A percentile compares a stretch with the other conserved stretches of the same genome.
Evolutionary conservation across 441 rosid genomes (phyloP).

Genomic region (Pelargonium citronellum): DNA sequence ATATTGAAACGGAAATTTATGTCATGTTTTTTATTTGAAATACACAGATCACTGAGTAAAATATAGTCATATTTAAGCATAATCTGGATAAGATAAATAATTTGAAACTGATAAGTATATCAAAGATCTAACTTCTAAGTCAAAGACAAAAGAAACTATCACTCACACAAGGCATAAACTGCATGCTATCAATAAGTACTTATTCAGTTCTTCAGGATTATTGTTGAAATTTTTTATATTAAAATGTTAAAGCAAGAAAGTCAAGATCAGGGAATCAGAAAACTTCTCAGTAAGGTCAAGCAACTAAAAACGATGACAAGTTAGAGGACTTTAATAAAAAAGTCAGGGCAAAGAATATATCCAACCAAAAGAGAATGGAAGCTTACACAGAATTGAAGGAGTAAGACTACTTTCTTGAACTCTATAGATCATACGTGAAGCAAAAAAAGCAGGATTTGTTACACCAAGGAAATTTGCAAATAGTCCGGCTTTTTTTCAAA

Average conservation of each 20-base stretch:
- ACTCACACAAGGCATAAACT: neutral
- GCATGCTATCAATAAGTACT: neutral
- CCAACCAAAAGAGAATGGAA: neutral
- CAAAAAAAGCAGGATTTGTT: neutral
- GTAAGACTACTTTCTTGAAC: neutral
- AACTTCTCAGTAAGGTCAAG: constrained; percentile 2
- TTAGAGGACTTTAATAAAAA: neutral
- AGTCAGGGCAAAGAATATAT: neutral
- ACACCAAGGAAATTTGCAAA: neutral
- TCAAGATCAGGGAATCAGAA: constrained; percentile 1
- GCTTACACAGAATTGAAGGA: neutral
- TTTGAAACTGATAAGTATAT: neutral
- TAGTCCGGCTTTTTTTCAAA: neutral
- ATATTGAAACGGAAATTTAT: constrained; percentile 18
- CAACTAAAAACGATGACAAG: neutral
- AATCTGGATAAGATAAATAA: neutral
- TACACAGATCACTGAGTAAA: neutral
- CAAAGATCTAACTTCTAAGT: neutral
- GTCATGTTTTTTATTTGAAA: constrained; percentile 5
- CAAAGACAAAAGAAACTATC: neutral
- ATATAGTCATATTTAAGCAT: neutral
- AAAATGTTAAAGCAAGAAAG: neutral
- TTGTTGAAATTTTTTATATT: neutral
- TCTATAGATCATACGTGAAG: neutral
- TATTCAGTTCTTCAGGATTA: neutral